These are phyloP conservation scores for Teratosphaeria destructans DNA, from an alignment of 2,329 filamentous ascomycete genomes.

Conservation along the genomic window DNA sequence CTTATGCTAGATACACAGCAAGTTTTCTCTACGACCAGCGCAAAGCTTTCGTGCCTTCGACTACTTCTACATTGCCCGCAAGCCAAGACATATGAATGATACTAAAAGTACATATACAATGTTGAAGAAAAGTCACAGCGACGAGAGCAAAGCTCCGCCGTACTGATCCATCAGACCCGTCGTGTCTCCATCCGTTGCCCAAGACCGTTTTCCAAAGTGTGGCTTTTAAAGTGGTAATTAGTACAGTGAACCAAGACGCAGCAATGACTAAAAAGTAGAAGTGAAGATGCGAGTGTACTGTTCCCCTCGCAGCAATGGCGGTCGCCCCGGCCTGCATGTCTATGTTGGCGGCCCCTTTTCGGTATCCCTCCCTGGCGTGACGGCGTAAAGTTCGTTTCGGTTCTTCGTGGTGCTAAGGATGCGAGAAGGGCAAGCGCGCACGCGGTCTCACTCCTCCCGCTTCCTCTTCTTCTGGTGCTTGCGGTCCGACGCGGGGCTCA, in stretches of 20 bases:
- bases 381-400: slow-evolving; percentile 12
- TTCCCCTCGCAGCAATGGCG: background rate
- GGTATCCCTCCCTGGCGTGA: slow-evolving; percentile 6
- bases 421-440: background rate
- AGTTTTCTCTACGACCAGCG: background rate
- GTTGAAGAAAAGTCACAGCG: background rate
- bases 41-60: background rate
- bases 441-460: slow-evolving; percentile 29
- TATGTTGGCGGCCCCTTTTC: background rate
- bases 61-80: background rate
- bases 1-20: background rate
- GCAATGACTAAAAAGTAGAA: background rate
- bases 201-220: background rate
- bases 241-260: slow-evolving; percentile 2
- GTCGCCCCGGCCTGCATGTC: background rate
- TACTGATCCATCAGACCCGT: background rate
- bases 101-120: slow-evolving; percentile 1
- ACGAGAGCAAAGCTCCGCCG: slow-evolving; percentile 1
- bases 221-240: background rate
- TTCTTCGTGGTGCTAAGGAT: slow-evolving; percentile 1
- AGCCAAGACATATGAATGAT: slow-evolving; percentile 3
- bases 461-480: slow-evolving; percentile 35
- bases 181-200: background rate
- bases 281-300: background rate
- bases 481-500: slow-evolving; percentile 14